Percentiles rank a stretch among this genome's conserved stretches.
These are phyloP conservation scores for Datura wrightii DNA, from an alignment of 257 asterid genomes.

Conservation along the genomic window DNA sequence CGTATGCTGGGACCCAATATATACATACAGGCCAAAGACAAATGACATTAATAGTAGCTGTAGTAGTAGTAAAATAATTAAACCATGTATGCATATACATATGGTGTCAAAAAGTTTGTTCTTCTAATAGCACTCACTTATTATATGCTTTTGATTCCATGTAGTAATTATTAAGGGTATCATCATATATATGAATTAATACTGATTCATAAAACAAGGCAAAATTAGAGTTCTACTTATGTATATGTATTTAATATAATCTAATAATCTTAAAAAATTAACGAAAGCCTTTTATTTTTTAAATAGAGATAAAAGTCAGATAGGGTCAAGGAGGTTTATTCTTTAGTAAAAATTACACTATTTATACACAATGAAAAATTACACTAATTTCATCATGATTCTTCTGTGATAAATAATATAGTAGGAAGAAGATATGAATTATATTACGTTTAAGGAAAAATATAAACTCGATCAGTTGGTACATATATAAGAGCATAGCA, in stretches of 20 bases:
- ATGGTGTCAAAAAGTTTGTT: background rate
- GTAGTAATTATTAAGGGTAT: background rate
- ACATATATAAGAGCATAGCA: too few species aligned
- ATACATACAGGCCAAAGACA: background rate
- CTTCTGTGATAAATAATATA: background rate
- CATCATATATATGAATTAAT: background rate
- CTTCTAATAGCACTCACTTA: background rate
- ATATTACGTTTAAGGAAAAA: background rate
- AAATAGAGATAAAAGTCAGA: too few species aligned
- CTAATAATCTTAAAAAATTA: too few species aligned
- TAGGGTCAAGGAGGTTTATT: too few species aligned
- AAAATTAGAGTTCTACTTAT: background rate
- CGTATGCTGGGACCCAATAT: constrained; percentile 29
- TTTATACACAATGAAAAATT: too few species aligned
- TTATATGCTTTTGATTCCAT: background rate
- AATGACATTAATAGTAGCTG: constrained; percentile 25
- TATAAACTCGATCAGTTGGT: too few species aligned
- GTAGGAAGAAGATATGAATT: background rate
- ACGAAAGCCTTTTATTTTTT: background rate
- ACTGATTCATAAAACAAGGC: background rate
- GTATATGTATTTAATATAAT: too few species aligned
- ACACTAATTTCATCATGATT: too few species aligned
- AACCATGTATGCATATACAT: background rate
- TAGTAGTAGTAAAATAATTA: constrained; percentile 18
- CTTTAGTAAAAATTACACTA: too few species aligned